A percentile compares a stretch with the other conserved stretches of the same genome.
phyloP scores from a whole-genome alignment of 192 early-diverging fungal species.

The Anaeromyces robustus region DNA sequence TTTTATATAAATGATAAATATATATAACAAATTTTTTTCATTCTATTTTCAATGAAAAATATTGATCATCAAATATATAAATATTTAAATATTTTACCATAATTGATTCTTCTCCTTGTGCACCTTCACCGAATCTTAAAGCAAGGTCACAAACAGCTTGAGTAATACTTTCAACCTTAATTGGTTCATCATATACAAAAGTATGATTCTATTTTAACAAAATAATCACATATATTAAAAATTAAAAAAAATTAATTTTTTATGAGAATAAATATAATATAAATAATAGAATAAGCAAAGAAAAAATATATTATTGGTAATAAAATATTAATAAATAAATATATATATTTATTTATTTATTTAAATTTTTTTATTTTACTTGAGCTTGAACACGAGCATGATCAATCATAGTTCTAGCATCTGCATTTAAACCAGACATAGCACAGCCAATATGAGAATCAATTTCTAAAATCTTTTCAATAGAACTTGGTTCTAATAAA shows the following conservation, averaged over 20 bases:
- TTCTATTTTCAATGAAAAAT: background rate
- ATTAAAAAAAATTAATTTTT: constrained; percentile 5
- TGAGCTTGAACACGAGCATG: constrained; percentile 92
- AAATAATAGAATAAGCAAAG: too few species aligned
- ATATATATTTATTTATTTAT: background rate
- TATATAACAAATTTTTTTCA: too few species aligned
- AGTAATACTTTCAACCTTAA: constrained; percentile 91
- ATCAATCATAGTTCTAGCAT: constrained; percentile 96
- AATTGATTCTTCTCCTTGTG: constrained; percentile 86
- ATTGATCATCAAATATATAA: too few species aligned
- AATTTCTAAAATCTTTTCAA: constrained; percentile 97
- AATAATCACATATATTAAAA: background rate
- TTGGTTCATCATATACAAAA: constrained; percentile 88
- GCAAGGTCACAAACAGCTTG: constrained; percentile 97
- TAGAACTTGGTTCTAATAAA: constrained; percentile 79
- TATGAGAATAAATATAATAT: constrained; percentile 1
- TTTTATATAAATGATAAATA: too few species aligned
- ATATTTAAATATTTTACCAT: too few species aligned
- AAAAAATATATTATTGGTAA: too few species aligned
- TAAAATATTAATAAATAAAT: too few species aligned
- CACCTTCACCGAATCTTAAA: constrained; percentile 91
- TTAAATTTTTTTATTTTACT: constrained; percentile 18
- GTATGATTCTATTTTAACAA: constrained; percentile 55
- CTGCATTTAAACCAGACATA: constrained; percentile 91
- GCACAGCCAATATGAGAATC: constrained; percentile 90